Evolutionary conservation across 345 rosid genomes (phyloP).

Genomic region (Sisymbrium irio): DNA sequence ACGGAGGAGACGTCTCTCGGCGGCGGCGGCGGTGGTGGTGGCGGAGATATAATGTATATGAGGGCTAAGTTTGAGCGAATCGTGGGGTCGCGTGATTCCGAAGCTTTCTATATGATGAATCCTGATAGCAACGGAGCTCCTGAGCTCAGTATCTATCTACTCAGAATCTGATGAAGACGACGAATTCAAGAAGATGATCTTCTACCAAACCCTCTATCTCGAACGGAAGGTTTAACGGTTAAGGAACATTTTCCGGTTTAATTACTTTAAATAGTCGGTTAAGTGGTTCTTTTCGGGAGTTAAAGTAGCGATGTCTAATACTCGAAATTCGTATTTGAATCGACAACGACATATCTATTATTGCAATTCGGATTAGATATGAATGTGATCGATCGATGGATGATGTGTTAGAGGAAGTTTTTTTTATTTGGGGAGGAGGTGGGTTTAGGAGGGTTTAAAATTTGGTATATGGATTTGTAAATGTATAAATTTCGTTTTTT

Average conservation of each 20-base stretch:
- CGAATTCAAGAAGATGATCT: not conserved
- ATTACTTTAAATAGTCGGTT: constrained; percentile 15
- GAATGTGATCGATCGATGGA: constrained; percentile 15
- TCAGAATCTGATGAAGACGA: constrained; percentile 56
- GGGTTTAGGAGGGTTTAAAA: constrained; percentile 28
- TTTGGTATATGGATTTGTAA: constrained; percentile 36
- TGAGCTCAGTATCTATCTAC: constrained; percentile 90
- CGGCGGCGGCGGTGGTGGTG: constrained; percentile 28
- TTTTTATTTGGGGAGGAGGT: not conserved
- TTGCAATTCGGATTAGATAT: constrained; percentile 26
- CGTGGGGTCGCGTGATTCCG: constrained; percentile 96
- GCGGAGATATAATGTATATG: constrained; percentile 63
- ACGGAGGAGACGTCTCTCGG: constrained; percentile 13
- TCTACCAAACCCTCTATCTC: not conserved
- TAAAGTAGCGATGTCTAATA: constrained; percentile 14
- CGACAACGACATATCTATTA: constrained; percentile 14
- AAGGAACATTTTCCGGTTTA: constrained; percentile 12
- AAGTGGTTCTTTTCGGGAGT: not conserved
- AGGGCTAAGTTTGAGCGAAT: constrained; percentile 93
- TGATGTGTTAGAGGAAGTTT: constrained; percentile 9
- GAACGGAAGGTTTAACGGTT: not conserved
- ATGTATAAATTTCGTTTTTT: constrained; percentile 34
- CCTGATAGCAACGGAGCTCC: constrained; percentile 98
- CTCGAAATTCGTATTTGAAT: not conserved
- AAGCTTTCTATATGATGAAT: constrained; percentile 99